A percentile compares a stretch with the other conserved stretches of the same genome.
Evolutionary conservation across 805 yeast species (phyloP).

Genomic region (Wickerhamiella parazyma): DNA sequence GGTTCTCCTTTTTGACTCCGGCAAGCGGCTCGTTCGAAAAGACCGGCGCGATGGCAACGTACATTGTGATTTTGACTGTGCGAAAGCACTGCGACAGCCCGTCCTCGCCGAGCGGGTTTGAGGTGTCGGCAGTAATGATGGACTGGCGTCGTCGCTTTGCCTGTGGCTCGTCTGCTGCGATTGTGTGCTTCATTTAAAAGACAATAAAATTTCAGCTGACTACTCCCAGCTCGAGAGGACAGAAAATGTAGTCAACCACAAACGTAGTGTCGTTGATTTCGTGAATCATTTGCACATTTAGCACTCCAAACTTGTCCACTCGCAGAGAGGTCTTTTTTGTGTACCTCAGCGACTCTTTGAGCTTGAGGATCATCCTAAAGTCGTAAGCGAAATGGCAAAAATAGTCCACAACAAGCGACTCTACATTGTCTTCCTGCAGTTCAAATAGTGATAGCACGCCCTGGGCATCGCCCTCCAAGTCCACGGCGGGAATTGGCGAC

Average conservation of each 20-base stretch:
- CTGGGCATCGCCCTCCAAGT: neutral
- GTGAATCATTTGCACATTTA: conserved; percentile 9
- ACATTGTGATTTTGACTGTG: conserved; percentile 44
- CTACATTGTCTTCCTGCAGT: neutral
- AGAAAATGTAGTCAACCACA: conserved; percentile 1
- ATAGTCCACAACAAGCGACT: conserved; percentile 3
- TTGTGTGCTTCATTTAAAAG: conserved; percentile 6
- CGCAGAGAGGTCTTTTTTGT: neutral
- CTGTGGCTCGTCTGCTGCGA: neutral
- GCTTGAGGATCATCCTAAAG: conserved; percentile 1
- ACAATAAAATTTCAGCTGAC: neutral
- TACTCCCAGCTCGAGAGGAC: neutral
- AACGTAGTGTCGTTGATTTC: conserved; percentile 1
- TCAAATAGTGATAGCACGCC: neutral
- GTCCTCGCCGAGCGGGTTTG: conserved; percentile 20
- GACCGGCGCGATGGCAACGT: conserved; percentile 80
- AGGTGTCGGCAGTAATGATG: conserved; percentile 9
- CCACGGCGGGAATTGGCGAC: neutral
- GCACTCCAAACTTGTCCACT: conserved; percentile 3
- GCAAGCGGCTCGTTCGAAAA: conserved; percentile 52
- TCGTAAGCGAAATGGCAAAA: neutral
- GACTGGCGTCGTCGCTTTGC: conserved; percentile 15
- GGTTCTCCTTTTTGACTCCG: conserved; percentile 77
- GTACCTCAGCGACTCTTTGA: neutral
- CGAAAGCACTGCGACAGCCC: conserved; percentile 52